Percentiles rank a stretch among this genome's conserved stretches.
Evolutionary conservation across 805 yeast species (phyloP).

Genomic region (Komagataella populi): DNA sequence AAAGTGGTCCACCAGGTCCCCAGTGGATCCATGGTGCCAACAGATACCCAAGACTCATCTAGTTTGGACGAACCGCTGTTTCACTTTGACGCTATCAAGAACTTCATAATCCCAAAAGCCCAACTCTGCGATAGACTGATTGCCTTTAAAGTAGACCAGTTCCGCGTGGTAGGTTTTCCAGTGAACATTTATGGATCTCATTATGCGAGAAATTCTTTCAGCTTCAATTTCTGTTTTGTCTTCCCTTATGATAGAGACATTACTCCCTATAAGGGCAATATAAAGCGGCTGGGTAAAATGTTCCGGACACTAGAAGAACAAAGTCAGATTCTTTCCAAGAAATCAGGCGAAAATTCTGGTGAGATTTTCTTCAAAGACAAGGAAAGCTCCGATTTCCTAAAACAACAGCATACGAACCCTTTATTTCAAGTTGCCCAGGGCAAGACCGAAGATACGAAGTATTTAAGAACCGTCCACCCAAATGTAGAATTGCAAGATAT

Average conservation of each 20-base stretch:
- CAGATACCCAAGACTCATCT: constrained; percentile 17
- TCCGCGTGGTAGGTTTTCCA: constrained; percentile 76
- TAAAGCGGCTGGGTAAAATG: constrained; percentile 76
- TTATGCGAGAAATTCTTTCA: constrained; percentile 85
- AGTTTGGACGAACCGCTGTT: constrained; percentile 31
- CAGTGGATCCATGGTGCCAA: constrained; percentile 44
- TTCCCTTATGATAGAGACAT: constrained; percentile 74
- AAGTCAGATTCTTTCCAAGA: constrained; percentile 52
- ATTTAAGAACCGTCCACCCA: constrained; percentile 16
- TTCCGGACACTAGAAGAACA: constrained; percentile 87
- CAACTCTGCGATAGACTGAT: constrained; percentile 75
- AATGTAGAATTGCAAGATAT: constrained; percentile 7
- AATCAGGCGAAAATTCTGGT: constrained; percentile 27
- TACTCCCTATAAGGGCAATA: constrained; percentile 76
- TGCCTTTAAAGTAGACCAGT: constrained; percentile 56
- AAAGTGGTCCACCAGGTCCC: constrained; percentile 89
- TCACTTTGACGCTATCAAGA: constrained; percentile 76
- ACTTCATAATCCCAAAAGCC: constrained; percentile 89
- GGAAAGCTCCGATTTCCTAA: constrained; percentile 1
- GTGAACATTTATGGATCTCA: constrained; percentile 61
- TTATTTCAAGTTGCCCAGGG: not conserved
- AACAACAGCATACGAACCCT: constrained; percentile 4
- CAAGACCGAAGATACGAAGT: constrained; percentile 9
- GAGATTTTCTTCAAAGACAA: constrained; percentile 23
- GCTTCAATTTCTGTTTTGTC: constrained; percentile 86